phyloP scores from a whole-genome alignment of 768 basidiomycete genomes.

The Sarcodon sp. region DNA sequence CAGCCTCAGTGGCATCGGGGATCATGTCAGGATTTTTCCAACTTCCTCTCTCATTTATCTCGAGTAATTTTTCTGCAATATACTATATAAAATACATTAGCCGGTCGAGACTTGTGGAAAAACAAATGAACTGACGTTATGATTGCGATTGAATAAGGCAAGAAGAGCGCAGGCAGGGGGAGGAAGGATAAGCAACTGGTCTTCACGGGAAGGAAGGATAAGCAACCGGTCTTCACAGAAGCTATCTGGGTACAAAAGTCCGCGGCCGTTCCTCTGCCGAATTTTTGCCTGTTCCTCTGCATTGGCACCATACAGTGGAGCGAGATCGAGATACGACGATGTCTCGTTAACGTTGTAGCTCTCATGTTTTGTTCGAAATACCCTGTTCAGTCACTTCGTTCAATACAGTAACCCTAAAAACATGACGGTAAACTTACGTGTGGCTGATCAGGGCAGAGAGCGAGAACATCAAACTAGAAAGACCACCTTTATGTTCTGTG shows the following conservation, averaged over 20 bases:
- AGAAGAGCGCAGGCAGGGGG: slow-evolving; percentile 64
- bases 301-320: slow-evolving; percentile 71
- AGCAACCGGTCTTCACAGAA: slow-evolving; percentile 74
- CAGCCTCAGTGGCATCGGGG: slow-evolving; percentile 5
- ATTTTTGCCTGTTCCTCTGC: slow-evolving; percentile 46
- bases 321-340: slow-evolving; percentile 77
- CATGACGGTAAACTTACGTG: slow-evolving; percentile 24
- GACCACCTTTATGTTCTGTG: slow-evolving; percentile 60
- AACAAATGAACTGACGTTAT: slow-evolving; percentile 38
- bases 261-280: slow-evolving; percentile 47
- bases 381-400: slow-evolving; percentile 22
- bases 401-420: too few species aligned
- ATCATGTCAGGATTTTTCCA: slow-evolving; percentile 44
- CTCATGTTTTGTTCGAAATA: slow-evolving; percentile 71
- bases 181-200: slow-evolving; percentile 61
- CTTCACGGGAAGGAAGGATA: slow-evolving; percentile 62
- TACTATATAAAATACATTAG: slow-evolving; percentile 32
- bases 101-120: neutral
- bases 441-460: slow-evolving; percentile 80
- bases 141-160: slow-evolving; percentile 79
- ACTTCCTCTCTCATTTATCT: slow-evolving; percentile 67
- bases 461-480: slow-evolving; percentile 71
- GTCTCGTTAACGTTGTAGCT: slow-evolving; percentile 69
- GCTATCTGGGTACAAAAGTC: slow-evolving; percentile 52
- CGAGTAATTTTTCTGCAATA: slow-evolving; percentile 63